phyloP scores from a whole-genome alignment of 768 basidiomycete genomes.

The Suillus placidus region DNA sequence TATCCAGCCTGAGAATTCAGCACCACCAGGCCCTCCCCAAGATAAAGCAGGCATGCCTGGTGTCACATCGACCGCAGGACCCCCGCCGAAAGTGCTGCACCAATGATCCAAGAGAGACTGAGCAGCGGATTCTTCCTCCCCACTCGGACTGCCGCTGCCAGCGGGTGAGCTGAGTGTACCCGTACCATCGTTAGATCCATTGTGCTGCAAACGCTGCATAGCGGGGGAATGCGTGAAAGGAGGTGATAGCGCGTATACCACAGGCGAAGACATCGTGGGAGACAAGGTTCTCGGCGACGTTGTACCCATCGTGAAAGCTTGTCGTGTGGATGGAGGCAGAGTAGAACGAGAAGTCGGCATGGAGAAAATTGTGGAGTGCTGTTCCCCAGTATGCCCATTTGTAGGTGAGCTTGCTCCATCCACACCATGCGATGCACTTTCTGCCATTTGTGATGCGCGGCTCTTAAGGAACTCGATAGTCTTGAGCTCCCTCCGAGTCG shows the following conservation, averaged over 20 bases:
- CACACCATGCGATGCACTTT: slow-evolving; percentile 27
- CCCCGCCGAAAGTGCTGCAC: slow-evolving; percentile 78
- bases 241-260: slow-evolving; percentile 30
- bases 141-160: slow-evolving; percentile 67
- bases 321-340: slow-evolving; percentile 19
- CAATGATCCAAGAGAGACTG: slow-evolving; percentile 83
- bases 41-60: slow-evolving; percentile 50
- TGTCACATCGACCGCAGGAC: slow-evolving; percentile 50
- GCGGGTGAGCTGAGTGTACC: slow-evolving; percentile 57
- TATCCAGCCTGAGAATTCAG: slow-evolving; percentile 63
- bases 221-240: slow-evolving; percentile 45
- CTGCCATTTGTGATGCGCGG: slow-evolving; percentile 60
- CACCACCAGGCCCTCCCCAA: slow-evolving; percentile 61
- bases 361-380: slow-evolving; percentile 27
- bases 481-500: slow-evolving; percentile 78
- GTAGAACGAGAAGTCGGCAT: slow-evolving; percentile 13
- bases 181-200: slow-evolving; percentile 43
- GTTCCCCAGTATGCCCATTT: slow-evolving; percentile 44
- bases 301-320: slow-evolving; percentile 23
- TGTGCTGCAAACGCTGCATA: slow-evolving; percentile 64
- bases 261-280: slow-evolving; percentile 21
- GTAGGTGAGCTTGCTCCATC: slow-evolving; percentile 13
- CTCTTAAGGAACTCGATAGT: slow-evolving; percentile 81
- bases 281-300: slow-evolving; percentile 21
- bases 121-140: slow-evolving; percentile 75